Evolutionary conservation across 768 basidiomycete genomes (phyloP), one percentile per base, ranked within the genome.

Genomic region (Lactarius trivialis): DNA sequence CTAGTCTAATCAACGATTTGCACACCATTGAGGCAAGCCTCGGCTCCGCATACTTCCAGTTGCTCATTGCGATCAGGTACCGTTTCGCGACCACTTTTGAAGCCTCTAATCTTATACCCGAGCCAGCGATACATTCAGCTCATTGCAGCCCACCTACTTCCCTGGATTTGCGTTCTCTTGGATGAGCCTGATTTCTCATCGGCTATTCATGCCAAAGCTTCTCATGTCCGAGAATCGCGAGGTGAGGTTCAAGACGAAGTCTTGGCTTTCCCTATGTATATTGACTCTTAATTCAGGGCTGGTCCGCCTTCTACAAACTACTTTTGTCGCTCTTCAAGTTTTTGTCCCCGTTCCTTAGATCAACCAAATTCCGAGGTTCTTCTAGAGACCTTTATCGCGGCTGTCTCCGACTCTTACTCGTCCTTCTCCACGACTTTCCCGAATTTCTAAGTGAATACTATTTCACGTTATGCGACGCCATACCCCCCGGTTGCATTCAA

Each of bases 131-230:
- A 93, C 93, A 3, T 86, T 98, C 73, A 96, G 93, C 72, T 97
- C 95, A 49, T 77, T 97, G 61, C 96, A 98, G 71, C 97, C 97
- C 8, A 88, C 88, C 6, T 93, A 92, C 75, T 98, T 98, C 78
- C 97, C 97, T 19, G 92, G 94, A 9, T 99, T 99, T 73, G 90
- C 95, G 1, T 99, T 98, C 76, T 96, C 94, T 17, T 99, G 96
- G 96, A 86, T 98, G 81, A 89, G 89, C 66, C 80, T 98, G 50
- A 86, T 99, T 70, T 98, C 97, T 26, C 97, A 98, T 75, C 82
- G 96, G 58, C 78, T 93, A 61, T 97, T 98, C 82, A 95, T 99
- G 93, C 95, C 97, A 15, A 96, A 97, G 73, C 74, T 99, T 51
- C 79, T 98, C 39, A 75, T 89, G 41, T 86, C 90, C 24, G 86